A percentile compares a stretch with the other conserved stretches of the same genome.
Evolutionary conservation across 306 rosid genomes (phyloP).

Genomic region (Phaseolus lunatus): DNA sequence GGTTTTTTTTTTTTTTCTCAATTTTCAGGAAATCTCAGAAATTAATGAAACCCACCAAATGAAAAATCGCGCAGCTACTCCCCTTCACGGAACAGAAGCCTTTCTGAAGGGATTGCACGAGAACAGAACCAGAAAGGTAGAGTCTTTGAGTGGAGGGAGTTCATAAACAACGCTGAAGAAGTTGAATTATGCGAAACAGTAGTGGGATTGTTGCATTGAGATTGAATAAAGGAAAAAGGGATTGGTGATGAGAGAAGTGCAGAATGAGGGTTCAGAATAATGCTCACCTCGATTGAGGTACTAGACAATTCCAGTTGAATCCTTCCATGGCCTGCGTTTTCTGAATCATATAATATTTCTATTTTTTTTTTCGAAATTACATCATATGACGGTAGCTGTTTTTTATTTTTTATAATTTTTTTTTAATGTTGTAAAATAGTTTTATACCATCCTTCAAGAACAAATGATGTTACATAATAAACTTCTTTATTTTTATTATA

Average conservation of each 20-base stretch:
- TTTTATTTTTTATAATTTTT: background rate
- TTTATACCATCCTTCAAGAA: no score
- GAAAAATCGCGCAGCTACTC: background rate
- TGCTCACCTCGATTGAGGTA: constrained; percentile 52
- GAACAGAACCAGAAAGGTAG: constrained; percentile 37
- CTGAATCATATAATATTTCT: constrained; percentile 7
- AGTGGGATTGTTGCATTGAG: constrained; percentile 13
- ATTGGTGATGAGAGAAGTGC: constrained; percentile 16
- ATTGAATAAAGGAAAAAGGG: constrained; percentile 25
- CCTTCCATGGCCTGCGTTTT: constrained; percentile 38
- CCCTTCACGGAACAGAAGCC: constrained; percentile 22
- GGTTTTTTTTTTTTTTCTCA: constrained; percentile 22
- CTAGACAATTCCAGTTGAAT: constrained; percentile 46
- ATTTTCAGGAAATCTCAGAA: constrained; percentile 28
- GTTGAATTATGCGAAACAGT: constrained; percentile 22
- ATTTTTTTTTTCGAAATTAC: background rate
- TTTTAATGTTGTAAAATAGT: no score
- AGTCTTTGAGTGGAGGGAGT: constrained; percentile 34
- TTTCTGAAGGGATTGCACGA: background rate
- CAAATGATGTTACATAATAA: no score
- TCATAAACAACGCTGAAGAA: constrained; percentile 37
- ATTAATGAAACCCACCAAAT: constrained; percentile 38
- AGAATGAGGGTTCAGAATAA: constrained; percentile 31
- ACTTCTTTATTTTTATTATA: no score
- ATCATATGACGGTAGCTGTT: background rate